phyloP scores from a whole-genome alignment of 306 rosid genomes.

The Inga laurina region DNA sequence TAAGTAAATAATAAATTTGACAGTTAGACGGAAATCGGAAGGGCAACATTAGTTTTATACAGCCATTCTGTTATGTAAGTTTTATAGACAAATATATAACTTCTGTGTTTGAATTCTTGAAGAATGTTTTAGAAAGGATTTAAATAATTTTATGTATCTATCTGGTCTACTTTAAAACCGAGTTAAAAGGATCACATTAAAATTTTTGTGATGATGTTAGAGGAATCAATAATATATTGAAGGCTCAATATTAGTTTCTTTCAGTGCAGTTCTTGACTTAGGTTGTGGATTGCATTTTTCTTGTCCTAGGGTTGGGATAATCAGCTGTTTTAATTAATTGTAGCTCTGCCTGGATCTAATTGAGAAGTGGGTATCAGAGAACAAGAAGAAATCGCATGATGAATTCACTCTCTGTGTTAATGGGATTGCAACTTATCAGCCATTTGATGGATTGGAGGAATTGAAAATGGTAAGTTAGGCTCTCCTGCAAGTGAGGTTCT shows the following conservation, averaged over 20 bases:
- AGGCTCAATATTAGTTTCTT: neutral
- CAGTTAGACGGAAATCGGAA: neutral
- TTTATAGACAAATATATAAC: neutral
- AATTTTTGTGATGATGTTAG: neutral
- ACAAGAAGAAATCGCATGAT: constrained; percentile 40
- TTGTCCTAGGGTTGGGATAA: neutral
- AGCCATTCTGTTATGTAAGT: neutral
- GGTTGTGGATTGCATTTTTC: neutral
- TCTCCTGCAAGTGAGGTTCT: constrained; percentile 1
- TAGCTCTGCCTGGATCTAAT: constrained; percentile 88
- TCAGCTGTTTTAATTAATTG: constrained; percentile 5
- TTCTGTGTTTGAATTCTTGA: neutral
- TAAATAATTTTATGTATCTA: neutral
- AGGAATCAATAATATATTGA: neutral
- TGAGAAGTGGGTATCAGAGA: constrained; percentile 74
- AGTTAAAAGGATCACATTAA: neutral
- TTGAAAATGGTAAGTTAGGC: constrained; percentile 67
- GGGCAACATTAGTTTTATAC: neutral
- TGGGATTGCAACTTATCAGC: constrained; percentile 74
- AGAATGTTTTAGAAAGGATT: neutral
- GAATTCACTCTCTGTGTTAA: constrained; percentile 54
- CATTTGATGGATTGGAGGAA: constrained; percentile 66
- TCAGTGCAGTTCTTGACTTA: neutral
- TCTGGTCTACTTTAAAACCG: neutral
- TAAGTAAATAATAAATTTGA: neutral